Evolutionary conservation across 2,329 filamentous ascomycete genomes (phyloP), one percentile per base, ranked within the genome.

Genomic region (Moelleriella libera): DNA sequence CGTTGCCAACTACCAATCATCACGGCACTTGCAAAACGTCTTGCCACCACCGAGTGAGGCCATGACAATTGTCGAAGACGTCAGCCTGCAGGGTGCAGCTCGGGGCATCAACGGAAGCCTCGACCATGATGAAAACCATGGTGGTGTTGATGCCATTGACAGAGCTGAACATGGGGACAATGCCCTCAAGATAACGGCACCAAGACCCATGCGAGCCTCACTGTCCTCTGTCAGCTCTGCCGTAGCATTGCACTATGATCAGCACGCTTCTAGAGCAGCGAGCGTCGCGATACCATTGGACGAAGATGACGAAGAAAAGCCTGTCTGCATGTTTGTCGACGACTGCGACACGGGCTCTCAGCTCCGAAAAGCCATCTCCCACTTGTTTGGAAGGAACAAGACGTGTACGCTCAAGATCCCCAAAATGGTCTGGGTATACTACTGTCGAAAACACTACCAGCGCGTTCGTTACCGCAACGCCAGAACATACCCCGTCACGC

Each of bases 331-430:
- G 66, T 79, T 74, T 52, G 70, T 74, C 12, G 60, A 68, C 1
- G 67, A 75, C 50, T 83, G 80, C 57, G 70, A 75, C 43, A 82
- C 77, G 0, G 71, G 71, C 4, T 79, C 77, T 5, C 71, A 76
- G 48, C 73, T 74, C 29, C 78, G 86, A 44, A 90, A 90, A 64
- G 80, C 83, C 5, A 83, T 90, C 50, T 88, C 83, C 0, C 85
- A 92, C 57, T 76, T 89, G 48, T 90, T 90, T 55, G 86, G 86
- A 28, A 78, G 87, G 39, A 92, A 92, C 69, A 92, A 92, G 64
- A 71, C 76, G 6, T 83, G 80, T 57, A 92, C 86, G 1, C 74
- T 82, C 34, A 70, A 72, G 43, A 85, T 92, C 45, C 83, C 83
- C 0, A 66, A 75, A 5, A 64, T 76, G 28, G 75, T 86, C 2